Conservation (phyloP, 108 stramenopile genomes). For the Stephanodiscus minutulus region DNA sequence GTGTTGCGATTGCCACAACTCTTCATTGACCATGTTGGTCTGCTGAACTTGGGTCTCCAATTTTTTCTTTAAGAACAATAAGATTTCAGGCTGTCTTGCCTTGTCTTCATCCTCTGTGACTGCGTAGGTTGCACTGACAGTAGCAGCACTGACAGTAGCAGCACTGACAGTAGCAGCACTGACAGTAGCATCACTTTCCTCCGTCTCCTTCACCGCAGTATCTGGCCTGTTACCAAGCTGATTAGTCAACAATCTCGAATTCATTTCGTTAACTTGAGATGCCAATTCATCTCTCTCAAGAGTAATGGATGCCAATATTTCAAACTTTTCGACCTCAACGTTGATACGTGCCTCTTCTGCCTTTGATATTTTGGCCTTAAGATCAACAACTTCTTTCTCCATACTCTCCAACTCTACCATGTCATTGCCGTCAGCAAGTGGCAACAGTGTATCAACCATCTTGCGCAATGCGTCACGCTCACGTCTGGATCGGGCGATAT, state of each 20-base stretch:
- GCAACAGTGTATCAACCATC: neutral
- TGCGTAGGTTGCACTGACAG: neutral
- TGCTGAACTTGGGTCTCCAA: neutral
- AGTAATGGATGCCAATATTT: neutral
- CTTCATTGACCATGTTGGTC: neutral
- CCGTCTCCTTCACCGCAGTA: neutral
- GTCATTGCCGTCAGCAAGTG: neutral
- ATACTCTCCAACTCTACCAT: too few relatives aligned
- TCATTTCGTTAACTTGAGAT: neutral
- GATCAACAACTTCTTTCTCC: neutral
- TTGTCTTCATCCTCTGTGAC: neutral
- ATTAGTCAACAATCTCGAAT: neutral
- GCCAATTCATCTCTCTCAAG: neutral
- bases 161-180: neutral
- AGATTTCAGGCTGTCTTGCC: neutral
- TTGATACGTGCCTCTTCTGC: neutral
- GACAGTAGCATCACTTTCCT: neutral
- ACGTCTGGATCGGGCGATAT: neutral
- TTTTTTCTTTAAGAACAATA: neutral
- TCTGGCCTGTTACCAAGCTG: neutral
- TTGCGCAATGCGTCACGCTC: slow-evolving; percentile 2
- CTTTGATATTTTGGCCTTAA: neutral
- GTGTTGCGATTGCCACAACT: slow-evolving; percentile 6
- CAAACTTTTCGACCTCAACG: neutral
- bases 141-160: neutral